Conservation (phyloP, 1,284 basidiomycete species). For the Puccinia polysora region DNA sequence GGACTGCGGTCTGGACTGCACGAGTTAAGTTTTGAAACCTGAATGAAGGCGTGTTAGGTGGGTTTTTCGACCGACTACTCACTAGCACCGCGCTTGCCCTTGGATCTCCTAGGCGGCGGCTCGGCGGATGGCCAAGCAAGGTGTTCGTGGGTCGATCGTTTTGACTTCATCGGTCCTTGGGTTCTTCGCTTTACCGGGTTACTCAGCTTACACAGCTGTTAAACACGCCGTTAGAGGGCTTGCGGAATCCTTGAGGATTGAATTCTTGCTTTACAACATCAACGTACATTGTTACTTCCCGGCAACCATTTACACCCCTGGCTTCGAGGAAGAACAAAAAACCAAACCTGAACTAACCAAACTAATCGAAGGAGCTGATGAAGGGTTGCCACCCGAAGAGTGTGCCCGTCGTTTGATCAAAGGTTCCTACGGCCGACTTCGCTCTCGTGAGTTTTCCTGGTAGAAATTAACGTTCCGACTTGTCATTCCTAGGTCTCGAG, state of each 20-base stretch:
- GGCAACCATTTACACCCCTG: constrained; percentile 75
- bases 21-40: constrained; percentile 13
- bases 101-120: constrained; percentile 61
- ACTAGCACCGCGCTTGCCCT: constrained; percentile 1
- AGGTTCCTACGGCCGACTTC: constrained; percentile 62
- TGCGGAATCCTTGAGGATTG: constrained; percentile 76
- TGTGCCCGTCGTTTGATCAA: constrained; percentile 64
- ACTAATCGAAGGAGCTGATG: constrained; percentile 75
- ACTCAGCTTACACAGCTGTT: constrained; percentile 75
- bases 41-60: neutral
- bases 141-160: constrained; percentile 63
- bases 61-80: neutral
- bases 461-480: neutral
- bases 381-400: constrained; percentile 63
- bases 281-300: constrained; percentile 81
- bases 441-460: too few species aligned
- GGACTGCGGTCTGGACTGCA: constrained; percentile 36
- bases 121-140: constrained; percentile 65
- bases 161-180: constrained; percentile 78
- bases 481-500: constrained; percentile 60
- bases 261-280: constrained; percentile 74
- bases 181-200: constrained; percentile 76
- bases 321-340: constrained; percentile 72
- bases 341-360: constrained; percentile 73
- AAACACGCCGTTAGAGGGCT: constrained; percentile 86